Conservation (phyloP, 345 rosid genomes). For the Camelina sativa region DNA sequence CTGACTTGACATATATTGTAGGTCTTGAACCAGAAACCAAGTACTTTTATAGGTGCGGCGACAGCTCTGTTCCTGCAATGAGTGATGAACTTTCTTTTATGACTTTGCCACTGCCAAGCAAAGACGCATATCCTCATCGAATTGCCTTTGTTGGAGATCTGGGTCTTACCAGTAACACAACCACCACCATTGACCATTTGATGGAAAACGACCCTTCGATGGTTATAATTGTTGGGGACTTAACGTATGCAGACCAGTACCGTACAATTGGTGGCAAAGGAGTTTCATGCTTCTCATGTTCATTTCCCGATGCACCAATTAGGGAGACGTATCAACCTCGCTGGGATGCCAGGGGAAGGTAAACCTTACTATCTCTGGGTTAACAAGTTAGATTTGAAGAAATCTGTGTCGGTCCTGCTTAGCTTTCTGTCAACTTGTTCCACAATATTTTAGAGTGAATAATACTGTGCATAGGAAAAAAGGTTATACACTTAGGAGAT, state of each 20-base stretch:
- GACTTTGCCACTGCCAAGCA: conserved; percentile 59
- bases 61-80: conserved; percentile 75
- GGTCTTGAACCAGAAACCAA: conserved; percentile 67
- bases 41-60: conserved; percentile 78
- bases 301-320: conserved; percentile 75
- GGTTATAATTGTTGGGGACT: conserved; percentile 78
- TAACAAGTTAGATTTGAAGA: not conserved
- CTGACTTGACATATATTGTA: conserved; percentile 35
- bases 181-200: conserved; percentile 75
- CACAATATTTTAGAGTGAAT: not conserved
- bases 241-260: conserved; percentile 83
- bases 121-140: conserved; percentile 61
- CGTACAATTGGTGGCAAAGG: conserved; percentile 79
- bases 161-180: conserved; percentile 83
- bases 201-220: conserved; percentile 66
- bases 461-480: too few relatives aligned
- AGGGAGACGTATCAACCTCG: conserved; percentile 92
- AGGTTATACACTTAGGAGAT: not conserved
- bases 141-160: conserved; percentile 79
- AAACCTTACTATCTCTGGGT: conserved; percentile 19
- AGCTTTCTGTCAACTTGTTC: not conserved
- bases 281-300: conserved; percentile 70
- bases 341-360: conserved; percentile 99
- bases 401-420: not conserved
- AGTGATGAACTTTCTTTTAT: conserved; percentile 63